phyloP scores from a whole-genome alignment of 1,139 yeast genomes.

The Protomyces inundatus region DNA sequence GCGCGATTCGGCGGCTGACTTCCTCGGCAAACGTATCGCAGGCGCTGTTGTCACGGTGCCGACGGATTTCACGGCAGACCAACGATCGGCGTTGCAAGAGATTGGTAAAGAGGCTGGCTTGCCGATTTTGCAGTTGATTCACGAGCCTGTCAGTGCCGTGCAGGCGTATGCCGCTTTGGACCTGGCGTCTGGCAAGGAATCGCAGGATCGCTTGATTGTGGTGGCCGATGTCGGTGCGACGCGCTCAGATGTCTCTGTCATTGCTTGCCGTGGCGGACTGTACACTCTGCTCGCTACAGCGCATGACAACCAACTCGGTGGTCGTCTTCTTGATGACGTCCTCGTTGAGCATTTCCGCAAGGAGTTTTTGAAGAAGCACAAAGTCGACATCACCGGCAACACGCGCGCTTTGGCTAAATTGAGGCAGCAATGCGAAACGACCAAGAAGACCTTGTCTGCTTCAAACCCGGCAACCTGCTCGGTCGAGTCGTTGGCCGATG shows the following conservation, averaged over 20 bases:
- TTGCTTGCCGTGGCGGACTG: constrained; percentile 89
- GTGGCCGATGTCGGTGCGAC: constrained; percentile 97
- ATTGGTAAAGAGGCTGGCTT: constrained; percentile 70
- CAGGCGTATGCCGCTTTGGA: constrained; percentile 50
- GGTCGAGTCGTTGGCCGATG: constrained; percentile 90
- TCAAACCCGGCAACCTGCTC: constrained; percentile 87
- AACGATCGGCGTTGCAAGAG: constrained; percentile 58
- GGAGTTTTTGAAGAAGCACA: constrained; percentile 86
- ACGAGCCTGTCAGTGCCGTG: constrained; percentile 90
- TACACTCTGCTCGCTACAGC: constrained; percentile 82
- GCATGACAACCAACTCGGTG: constrained; percentile 81
- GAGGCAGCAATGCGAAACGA: constrained; percentile 72
- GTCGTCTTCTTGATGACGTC: constrained; percentile 74
- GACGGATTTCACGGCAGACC: constrained; percentile 72
- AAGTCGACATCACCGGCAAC: constrained; percentile 65
- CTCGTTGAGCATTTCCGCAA: constrained; percentile 79
- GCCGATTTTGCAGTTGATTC: constrained; percentile 76
- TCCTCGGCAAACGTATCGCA: constrained; percentile 72
- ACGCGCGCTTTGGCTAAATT: constrained; percentile 86
- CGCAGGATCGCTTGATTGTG: constrained; percentile 73
- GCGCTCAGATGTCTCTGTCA: constrained; percentile 92
- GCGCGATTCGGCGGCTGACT: constrained; percentile 87
- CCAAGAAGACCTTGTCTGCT: constrained; percentile 88
- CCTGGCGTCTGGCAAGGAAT: constrained; percentile 45
- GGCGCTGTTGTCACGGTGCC: constrained; percentile 90